Conservation (phyloP, 371 early-diverging fungal species). For the Apophysomyces variabilis region DNA sequence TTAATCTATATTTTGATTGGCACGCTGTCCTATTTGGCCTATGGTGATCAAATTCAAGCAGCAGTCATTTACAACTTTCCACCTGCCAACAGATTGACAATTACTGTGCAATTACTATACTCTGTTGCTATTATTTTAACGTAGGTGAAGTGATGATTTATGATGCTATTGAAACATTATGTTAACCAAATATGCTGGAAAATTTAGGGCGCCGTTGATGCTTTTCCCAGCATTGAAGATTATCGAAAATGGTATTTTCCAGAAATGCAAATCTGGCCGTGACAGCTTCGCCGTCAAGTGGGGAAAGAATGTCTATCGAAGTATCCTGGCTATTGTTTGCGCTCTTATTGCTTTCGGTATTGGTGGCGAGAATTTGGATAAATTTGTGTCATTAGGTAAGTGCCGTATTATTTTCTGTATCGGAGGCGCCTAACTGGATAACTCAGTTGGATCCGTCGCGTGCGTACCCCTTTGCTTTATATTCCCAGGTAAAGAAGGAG, state of each 20-base stretch:
- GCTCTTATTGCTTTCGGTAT: conserved; percentile 60
- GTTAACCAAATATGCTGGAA: background rate
- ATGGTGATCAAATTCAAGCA: conserved; percentile 70
- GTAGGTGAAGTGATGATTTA: conserved; percentile 21
- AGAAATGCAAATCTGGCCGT: conserved; percentile 40
- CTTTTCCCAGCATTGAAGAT: conserved; percentile 78
- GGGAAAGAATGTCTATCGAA: conserved; percentile 68
- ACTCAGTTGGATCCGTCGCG: conserved; percentile 46
- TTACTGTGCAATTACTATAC: conserved; percentile 69
- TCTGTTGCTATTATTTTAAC: conserved; percentile 76
- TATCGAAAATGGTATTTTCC: conserved; percentile 62
- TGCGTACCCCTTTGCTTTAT: conserved; percentile 70
- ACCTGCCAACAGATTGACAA: conserved; percentile 44
- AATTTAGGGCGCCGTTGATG: conserved; percentile 56
- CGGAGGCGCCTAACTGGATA: conserved; percentile 12
- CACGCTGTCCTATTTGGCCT: conserved; percentile 68
- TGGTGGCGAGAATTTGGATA: conserved; percentile 69
- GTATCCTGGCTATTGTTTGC: conserved; percentile 52
- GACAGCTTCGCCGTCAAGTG: conserved; percentile 54
- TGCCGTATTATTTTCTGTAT: conserved; percentile 26
- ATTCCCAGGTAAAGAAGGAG: conserved; percentile 55
- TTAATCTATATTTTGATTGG: conserved; percentile 68
- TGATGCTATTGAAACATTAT: background rate
- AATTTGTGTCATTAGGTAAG: conserved; percentile 64
- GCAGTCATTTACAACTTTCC: conserved; percentile 73